Conservation (phyloP, 768 basidiomycete genomes). For the Tricholoma sp. region DNA sequence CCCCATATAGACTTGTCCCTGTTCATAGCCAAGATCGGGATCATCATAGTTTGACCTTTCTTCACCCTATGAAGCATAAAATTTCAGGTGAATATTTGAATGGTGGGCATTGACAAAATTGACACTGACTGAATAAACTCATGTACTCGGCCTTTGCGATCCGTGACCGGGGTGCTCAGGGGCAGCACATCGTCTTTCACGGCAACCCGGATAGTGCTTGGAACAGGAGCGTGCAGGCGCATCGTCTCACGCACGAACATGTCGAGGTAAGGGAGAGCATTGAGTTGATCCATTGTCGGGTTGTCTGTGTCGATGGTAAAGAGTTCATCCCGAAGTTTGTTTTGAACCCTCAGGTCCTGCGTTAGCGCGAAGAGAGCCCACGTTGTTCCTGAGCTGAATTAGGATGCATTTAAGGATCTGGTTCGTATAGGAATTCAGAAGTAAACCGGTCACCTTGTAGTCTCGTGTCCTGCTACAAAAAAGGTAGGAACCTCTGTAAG, state of each 20-base stretch:
- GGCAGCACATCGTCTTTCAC: slow-evolving; percentile 51
- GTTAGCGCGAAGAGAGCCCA: slow-evolving; percentile 61
- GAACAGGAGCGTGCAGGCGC: slow-evolving; percentile 50
- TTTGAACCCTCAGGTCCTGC: slow-evolving; percentile 43
- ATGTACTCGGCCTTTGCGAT: slow-evolving; percentile 35
- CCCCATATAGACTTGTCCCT: slow-evolving; percentile 55
- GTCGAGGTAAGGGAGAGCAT: slow-evolving; percentile 65
- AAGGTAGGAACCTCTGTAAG: slow-evolving; percentile 44
- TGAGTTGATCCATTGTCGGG: slow-evolving; percentile 67
- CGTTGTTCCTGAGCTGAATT: slow-evolving; percentile 35
- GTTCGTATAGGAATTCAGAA: background rate
- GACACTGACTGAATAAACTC: slow-evolving; percentile 31
- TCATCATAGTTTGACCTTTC: slow-evolving; percentile 41
- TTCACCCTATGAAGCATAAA: slow-evolving; percentile 17
- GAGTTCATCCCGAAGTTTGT: slow-evolving; percentile 55
- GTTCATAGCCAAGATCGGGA: slow-evolving; percentile 56
- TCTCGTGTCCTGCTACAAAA: slow-evolving; percentile 45
- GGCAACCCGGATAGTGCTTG: slow-evolving; percentile 37
- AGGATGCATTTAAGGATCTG: background rate
- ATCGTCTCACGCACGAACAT: slow-evolving; percentile 56
- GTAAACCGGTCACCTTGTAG: slow-evolving; percentile 28
- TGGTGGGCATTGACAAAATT: too few species aligned
- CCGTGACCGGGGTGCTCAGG: slow-evolving; percentile 40
- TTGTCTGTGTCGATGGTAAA: slow-evolving; percentile 44
- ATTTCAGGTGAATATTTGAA: background rate